Percentiles rank a stretch among this genome's conserved stretches.
Evolutionary conservation across 148 eudicot species (phyloP).

Genomic region (Oxyria digyna): DNA sequence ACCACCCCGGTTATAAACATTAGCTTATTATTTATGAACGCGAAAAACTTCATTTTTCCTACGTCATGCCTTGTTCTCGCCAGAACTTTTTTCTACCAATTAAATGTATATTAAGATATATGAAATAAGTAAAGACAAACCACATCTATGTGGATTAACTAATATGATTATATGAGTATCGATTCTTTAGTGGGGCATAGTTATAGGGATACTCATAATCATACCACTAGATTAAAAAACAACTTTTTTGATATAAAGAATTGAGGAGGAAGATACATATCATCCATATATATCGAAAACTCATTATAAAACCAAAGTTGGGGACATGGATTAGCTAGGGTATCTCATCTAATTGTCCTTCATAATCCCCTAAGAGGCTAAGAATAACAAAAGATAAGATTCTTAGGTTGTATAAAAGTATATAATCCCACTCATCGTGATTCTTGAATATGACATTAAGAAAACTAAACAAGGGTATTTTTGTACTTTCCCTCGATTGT

Average conservation of each 20-base stretch:
- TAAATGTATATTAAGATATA: too few species aligned
- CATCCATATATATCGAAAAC: background rate
- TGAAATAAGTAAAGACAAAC: too few species aligned
- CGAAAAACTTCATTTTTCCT: too few species aligned
- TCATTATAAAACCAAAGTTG: background rate
- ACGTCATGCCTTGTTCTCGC: too few species aligned
- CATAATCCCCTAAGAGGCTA: background rate
- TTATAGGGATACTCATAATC: background rate
- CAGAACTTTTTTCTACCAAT: too few species aligned
- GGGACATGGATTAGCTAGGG: background rate
- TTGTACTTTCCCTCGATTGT: background rate
- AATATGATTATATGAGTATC: background rate
- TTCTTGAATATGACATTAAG: background rate
- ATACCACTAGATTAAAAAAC: background rate
- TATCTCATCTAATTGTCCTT: constrained; percentile 1
- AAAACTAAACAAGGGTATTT: background rate
- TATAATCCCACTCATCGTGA: background rate
- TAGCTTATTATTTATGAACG: too few species aligned
- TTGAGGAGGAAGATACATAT: background rate
- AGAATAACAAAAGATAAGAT: background rate
- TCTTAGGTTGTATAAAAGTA: background rate
- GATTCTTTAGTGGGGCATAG: background rate
- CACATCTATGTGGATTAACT: background rate
- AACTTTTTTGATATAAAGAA: background rate
- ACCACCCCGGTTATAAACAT: too few species aligned